A percentile compares a stretch with the other conserved stretches of the same genome.
phyloP scores from a whole-genome alignment of 192 early-diverging fungal species.

The Umbelopsis ramanniana region DNA sequence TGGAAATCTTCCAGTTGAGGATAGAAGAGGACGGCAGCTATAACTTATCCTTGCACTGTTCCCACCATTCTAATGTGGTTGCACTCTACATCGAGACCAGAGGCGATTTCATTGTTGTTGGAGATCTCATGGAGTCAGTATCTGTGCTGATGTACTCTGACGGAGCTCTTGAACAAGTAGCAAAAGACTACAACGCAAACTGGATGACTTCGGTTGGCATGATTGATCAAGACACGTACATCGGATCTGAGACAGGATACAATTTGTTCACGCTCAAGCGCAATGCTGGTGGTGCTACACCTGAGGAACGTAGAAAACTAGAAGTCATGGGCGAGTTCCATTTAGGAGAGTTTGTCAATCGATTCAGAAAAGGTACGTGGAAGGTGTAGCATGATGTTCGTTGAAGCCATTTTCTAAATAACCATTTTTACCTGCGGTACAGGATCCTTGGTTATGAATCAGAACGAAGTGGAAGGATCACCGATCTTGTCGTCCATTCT shows the following conservation, averaged over 20 bases:
- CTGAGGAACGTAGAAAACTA: conserved; percentile 58
- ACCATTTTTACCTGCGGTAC: background rate
- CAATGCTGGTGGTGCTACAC: conserved; percentile 51
- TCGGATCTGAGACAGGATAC: conserved; percentile 60
- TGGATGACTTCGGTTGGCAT: conserved; percentile 70
- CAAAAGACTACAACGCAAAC: conserved; percentile 60
- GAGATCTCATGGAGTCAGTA: conserved; percentile 84
- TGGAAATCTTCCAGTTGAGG: conserved; percentile 35
- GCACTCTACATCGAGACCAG: conserved; percentile 58
- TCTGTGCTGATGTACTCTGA: conserved; percentile 59
- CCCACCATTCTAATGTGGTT: conserved; percentile 60
- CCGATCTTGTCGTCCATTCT: conserved; percentile 53
- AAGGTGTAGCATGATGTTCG: background rate
- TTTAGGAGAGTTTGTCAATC: conserved; percentile 82
- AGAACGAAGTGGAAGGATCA: conserved; percentile 61
- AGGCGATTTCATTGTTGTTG: conserved; percentile 77
- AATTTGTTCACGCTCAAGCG: conserved; percentile 65
- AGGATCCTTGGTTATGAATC: conserved; percentile 80
- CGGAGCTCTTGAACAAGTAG: conserved; percentile 55
- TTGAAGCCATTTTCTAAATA: background rate
- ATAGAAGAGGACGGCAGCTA: background rate
- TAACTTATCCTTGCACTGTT: conserved; percentile 36
- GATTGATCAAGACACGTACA: conserved; percentile 60
- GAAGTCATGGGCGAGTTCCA: conserved; percentile 71
- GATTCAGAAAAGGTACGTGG: conserved; percentile 69